Conservation (phyloP, 257 asterid genomes). For the Gardenia jasminoides region DNA sequence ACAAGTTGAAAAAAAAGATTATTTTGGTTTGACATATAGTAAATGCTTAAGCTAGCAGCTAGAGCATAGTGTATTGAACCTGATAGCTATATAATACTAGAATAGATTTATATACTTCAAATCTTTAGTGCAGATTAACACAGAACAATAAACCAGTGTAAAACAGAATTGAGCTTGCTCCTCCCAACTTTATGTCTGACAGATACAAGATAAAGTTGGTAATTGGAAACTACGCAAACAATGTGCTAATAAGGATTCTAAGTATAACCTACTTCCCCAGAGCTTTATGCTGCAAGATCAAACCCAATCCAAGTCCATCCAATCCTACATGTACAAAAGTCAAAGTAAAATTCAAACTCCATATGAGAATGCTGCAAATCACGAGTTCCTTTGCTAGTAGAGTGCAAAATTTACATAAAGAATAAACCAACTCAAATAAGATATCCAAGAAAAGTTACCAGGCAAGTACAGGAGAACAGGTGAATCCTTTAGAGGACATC, state of each 20-base stretch:
- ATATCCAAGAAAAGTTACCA: constrained; percentile 26
- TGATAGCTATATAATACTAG: neutral
- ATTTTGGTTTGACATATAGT: neutral
- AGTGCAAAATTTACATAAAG: neutral
- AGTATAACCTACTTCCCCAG: constrained; percentile 40
- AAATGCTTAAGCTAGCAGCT: neutral
- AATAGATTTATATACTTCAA: neutral
- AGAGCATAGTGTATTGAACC: no score
- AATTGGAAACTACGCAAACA: neutral
- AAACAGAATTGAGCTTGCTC: neutral
- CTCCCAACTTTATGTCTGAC: neutral
- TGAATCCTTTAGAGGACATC: constrained; percentile 46
- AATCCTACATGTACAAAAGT: constrained; percentile 34
- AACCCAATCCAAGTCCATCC: constrained; percentile 66
- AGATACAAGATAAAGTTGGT: neutral
- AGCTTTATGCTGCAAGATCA: constrained; percentile 60
- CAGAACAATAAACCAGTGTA: neutral
- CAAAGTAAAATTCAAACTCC: neutral
- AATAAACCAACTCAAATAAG: neutral
- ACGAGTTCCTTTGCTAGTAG: neutral
- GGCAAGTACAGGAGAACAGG: constrained; percentile 63
- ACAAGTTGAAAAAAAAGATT: no score
- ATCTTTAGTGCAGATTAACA: neutral
- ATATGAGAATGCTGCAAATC: neutral
- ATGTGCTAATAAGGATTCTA: neutral